Base-by-base conservation (phyloP, 2,329 filamentous ascomycete species). In the Allantophomopsis lycopodina region DNA sequence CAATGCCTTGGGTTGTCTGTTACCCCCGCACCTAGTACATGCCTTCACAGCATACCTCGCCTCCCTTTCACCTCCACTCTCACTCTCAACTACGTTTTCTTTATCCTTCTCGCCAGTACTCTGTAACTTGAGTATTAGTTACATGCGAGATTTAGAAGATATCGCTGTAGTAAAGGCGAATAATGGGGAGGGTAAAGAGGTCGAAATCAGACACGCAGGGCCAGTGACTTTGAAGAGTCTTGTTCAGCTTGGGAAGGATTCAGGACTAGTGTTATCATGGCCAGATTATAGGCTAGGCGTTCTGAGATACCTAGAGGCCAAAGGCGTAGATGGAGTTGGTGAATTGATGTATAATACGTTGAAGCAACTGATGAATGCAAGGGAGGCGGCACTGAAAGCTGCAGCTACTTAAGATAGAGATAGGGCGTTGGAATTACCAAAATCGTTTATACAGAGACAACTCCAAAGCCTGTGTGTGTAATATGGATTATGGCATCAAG, bases 311-410 rank as follows among this genome's bases (percentile, higher is more conserved):
- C 58, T 93, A 44, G 78, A 80, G 42, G 63, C 60, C 5, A 69
- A 69, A 39, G 81, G 80, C 0, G 66, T 82, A 35, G 60, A 57
- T 10, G 86, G 86, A 0, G 66, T 89, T 21, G 70, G 72, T 13
- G 69, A 79, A 46, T 60, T 93, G 50, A 79, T 93, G 69, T 82
- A 82, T 56, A 84, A 77, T 50, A 88, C 83, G 1, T 86, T 91
- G 73, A 85, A 80, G 55, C 75, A 79, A 38, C 59, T 89, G 48
- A 77, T 76, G 59, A 71, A 64, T 43, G 36, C 36, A 13, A 39
- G 41, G 32, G 41, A 58, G 60, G 28, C 60, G 58, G 50, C 32
- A 15, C 55, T 60, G 23, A 46, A 40, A 35, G 35, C 32, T 8
- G 41, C 32, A 39, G 34, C 30, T 37, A 31, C 5, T 28, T 35